Percentiles rank a stretch among this genome's conserved stretches.
These are phyloP conservation scores for Filobasidium floriforme DNA, from an alignment of 768 basidiomycete genomes.

Conservation along the genomic window DNA sequence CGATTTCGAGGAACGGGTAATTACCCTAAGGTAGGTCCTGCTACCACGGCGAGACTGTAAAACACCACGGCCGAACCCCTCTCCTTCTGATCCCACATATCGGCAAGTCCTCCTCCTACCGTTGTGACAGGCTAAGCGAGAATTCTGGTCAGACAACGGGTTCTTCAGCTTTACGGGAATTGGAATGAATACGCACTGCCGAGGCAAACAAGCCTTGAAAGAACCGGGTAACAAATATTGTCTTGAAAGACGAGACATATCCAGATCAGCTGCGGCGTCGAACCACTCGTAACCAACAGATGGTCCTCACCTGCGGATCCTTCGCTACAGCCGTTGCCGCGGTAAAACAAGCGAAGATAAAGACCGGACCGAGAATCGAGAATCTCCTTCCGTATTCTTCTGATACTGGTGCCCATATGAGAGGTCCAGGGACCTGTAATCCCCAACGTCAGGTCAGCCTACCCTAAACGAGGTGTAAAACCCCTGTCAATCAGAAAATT, in stretches of 20 bases:
- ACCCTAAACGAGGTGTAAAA: neutral
- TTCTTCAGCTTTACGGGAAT: neutral
- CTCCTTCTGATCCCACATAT: constrained; percentile 31
- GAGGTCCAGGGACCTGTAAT: constrained; percentile 25
- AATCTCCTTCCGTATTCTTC: constrained; percentile 42
- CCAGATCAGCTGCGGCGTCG: neutral
- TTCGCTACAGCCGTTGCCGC: constrained; percentile 44
- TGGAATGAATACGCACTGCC: constrained; percentile 15
- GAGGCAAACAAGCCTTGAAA: constrained; percentile 31
- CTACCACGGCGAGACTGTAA: constrained; percentile 41
- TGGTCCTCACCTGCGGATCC: constrained; percentile 31
- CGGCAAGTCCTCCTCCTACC: constrained; percentile 34
- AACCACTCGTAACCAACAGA: neutral
- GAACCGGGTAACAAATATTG: constrained; percentile 44
- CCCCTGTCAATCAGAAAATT: neutral
- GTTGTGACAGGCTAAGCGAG: constrained; percentile 29
- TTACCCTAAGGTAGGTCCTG: constrained; percentile 36
- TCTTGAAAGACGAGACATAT: constrained; percentile 11
- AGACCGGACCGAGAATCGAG: constrained; percentile 33
- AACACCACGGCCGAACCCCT: constrained; percentile 39
- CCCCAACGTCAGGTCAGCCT: neutral
- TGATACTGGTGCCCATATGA: constrained; percentile 36
- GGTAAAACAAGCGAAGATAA: constrained; percentile 43
- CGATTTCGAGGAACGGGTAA: neutral
- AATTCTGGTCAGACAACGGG: neutral